Evolutionary conservation across 1,139 yeast species (phyloP).

Genomic region (Debaryomyces udenii): DNA sequence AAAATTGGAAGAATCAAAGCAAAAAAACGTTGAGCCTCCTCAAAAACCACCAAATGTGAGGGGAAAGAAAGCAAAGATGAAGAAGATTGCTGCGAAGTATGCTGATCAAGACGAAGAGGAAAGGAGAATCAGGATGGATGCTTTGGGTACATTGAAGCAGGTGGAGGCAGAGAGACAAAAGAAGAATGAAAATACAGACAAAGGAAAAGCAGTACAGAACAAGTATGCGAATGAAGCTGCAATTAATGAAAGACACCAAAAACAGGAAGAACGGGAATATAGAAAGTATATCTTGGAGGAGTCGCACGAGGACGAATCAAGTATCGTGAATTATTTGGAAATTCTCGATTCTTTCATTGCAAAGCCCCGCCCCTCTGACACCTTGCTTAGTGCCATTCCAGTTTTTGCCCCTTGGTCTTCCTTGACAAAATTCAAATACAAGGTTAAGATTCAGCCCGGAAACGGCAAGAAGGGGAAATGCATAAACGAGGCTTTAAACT

Average conservation of each 20-base stretch:
- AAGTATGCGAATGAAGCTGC: conserved; percentile 32
- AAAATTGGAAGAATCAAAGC: conserved; percentile 12
- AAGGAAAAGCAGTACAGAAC: conserved; percentile 30
- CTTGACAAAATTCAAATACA: conserved; percentile 72
- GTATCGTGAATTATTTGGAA: conserved; percentile 36
- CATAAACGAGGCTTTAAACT: conserved; percentile 64
- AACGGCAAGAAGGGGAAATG: conserved; percentile 88
- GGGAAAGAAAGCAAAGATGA: conserved; percentile 82
- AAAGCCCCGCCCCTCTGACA: conserved; percentile 48
- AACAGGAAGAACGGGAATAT: conserved; percentile 54
- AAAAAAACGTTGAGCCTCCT: conserved; percentile 12
- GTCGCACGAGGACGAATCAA: conserved; percentile 38
- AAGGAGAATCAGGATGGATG: conserved; percentile 69
- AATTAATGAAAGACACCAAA: conserved; percentile 39
- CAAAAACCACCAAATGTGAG: conserved; percentile 52
- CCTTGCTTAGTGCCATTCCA: conserved; percentile 67
- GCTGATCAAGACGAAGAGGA: conserved; percentile 94
- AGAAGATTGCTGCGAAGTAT: conserved; percentile 81
- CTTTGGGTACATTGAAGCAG: conserved; percentile 81
- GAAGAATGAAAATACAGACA: conserved; percentile 23
- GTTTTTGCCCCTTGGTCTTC: conserved; percentile 94
- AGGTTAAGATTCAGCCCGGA: conserved; percentile 87
- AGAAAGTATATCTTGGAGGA: conserved; percentile 47
- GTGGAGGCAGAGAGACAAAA: conserved; percentile 44
- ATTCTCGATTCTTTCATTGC: conserved; percentile 44